Evolutionary conservation across 1,284 basidiomycete genomes (phyloP).

Genomic region (Ganoderma sinense): DNA sequence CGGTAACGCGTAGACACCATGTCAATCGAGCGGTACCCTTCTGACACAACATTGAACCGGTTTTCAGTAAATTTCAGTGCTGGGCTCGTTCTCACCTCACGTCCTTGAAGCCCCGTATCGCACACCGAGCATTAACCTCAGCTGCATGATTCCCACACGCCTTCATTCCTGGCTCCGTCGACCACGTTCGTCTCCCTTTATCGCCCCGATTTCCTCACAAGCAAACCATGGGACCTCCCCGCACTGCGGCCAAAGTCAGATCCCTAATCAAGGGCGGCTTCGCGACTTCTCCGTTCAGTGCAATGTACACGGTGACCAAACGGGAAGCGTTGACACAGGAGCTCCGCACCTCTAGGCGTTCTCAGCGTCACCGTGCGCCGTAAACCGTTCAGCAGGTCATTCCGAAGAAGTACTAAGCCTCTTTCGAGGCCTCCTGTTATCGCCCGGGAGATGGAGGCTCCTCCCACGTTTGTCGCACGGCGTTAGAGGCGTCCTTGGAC

Average conservation of each 20-base stretch:
- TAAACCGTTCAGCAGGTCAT: not conserved
- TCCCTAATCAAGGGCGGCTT: not conserved
- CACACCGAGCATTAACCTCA: conserved; percentile 1
- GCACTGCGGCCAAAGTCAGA: not conserved
- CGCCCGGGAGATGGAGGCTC: not conserved
- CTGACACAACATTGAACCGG: not conserved
- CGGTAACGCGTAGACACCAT: not conserved
- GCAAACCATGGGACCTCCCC: not conserved
- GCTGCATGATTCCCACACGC: not conserved
- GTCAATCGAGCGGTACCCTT: not conserved
- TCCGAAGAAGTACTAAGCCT: not conserved
- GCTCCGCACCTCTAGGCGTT: not conserved
- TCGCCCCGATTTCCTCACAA: not conserved
- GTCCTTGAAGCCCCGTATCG: not conserved
- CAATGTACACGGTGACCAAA: not conserved
- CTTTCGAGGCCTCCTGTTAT: not conserved
- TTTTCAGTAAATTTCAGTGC: not conserved
- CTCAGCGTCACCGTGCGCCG: not conserved
- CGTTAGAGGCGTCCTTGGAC: not conserved
- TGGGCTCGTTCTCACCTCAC: not conserved
- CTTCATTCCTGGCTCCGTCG: not conserved
- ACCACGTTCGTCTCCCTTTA: conserved; percentile 4
- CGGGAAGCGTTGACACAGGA: not conserved
- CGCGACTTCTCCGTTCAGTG: not conserved
- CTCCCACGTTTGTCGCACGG: conserved; percentile 2